A percentile compares a stretch with the other conserved stretches of the same genome.
Conservation (phyloP, 1,139 yeast genomes). For the Eremothecium gossypii region DNA sequence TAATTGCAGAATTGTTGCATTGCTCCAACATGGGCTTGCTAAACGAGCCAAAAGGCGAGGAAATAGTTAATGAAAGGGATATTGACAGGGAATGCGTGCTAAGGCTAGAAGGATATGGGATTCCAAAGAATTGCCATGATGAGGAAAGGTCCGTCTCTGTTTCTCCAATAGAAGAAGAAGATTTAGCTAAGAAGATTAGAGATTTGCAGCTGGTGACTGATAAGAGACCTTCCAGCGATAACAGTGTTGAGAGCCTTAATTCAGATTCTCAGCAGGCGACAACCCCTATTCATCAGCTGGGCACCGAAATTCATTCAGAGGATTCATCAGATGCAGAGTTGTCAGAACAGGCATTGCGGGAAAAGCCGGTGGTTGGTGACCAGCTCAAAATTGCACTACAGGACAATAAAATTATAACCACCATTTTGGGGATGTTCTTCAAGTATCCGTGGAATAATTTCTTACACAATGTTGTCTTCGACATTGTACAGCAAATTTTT, state of each 20-base stretch:
- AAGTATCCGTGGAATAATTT: conserved; percentile 96
- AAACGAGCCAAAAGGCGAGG: conserved; percentile 76
- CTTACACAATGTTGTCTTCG: conserved; percentile 93
- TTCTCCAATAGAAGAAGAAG: conserved; percentile 7
- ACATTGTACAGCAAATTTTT: conserved; percentile 90
- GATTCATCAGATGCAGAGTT: conserved; percentile 22
- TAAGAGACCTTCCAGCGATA: conserved; percentile 7
- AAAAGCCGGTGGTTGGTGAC: conserved; percentile 81
- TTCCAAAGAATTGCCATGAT: conserved; percentile 1
- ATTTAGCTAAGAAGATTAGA: conserved; percentile 12
- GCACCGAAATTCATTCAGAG: conserved; percentile 18
- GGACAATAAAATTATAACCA: conserved; percentile 70
- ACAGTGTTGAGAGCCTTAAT: conserved; percentile 6
- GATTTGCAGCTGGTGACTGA: conserved; percentile 13
- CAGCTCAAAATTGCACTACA: conserved; percentile 73
- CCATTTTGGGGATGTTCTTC: conserved; percentile 80
- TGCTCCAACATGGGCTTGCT: conserved; percentile 93
- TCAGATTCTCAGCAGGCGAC: conserved; percentile 11
- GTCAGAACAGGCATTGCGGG: conserved; percentile 31
- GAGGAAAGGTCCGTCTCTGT: conserved; percentile 3
- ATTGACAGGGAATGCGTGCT: conserved; percentile 39
- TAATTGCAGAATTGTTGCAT: conserved; percentile 87
- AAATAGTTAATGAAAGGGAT: conserved; percentile 70
- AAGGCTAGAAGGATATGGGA: conserved; percentile 3
- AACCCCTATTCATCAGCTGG: conserved; percentile 7